Evolutionary conservation across 176 grass and related monocot genomes (phyloP).

Genomic region (maize (Zea mays)): Zm-B73-REFERENCE-NAM-5.0 NC_050096.1:233264001-233264500

Average conservation of each 20-base stretch:
- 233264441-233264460: constrained; percentile 82
- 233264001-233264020: background rate
- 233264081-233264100: constrained; percentile 16
- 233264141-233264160: constrained; percentile 94
- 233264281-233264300: constrained; percentile 69
- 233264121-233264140: constrained; percentile 85
- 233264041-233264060: background rate
- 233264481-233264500: constrained; percentile 76
- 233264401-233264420: constrained; percentile 84
- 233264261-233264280: constrained; percentile 86
- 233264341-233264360: constrained; percentile 59
- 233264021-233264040: background rate
- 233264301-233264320: constrained; percentile 48
- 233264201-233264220: constrained; percentile 83
- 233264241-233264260: constrained; percentile 92
- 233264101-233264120: constrained; percentile 78
- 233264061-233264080: background rate
- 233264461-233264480: constrained; percentile 83
- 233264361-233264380: constrained; percentile 54
- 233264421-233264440: constrained; percentile 93
- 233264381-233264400: constrained; percentile 73
- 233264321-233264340: constrained; percentile 51
- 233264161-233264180: constrained; percentile 92
- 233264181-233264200: constrained; percentile 95
- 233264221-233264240: constrained; percentile 84